phyloP scores from a whole-genome alignment of 129 eudicot genomes.

The Chrysanthemum seticuspe region DNA sequence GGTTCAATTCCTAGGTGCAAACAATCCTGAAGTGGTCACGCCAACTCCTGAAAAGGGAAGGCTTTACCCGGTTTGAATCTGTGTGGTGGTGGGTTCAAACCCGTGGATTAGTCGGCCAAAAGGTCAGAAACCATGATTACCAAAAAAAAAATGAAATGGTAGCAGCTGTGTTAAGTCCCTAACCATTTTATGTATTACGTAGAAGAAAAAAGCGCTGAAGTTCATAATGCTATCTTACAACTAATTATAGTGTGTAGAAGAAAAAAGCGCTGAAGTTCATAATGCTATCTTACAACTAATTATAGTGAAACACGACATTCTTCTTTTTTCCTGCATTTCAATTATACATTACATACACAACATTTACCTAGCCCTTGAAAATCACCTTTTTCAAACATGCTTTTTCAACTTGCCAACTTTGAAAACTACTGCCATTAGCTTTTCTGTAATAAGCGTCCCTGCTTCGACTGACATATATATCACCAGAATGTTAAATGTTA shows the following conservation, averaged over 20 bases:
- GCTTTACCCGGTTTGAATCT: no score
- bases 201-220: conserved; percentile 3
- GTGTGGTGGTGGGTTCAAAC: no score
- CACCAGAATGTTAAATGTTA: conserved; percentile 3
- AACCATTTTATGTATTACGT: not conserved
- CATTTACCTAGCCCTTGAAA: not conserved
- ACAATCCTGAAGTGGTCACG: no score
- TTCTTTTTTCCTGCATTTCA: not conserved
- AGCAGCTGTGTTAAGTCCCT: not conserved
- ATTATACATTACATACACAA: not conserved
- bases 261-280: not conserved
- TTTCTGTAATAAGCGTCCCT: conserved; percentile 3
- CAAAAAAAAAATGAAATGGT: no score
- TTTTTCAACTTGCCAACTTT: not conserved
- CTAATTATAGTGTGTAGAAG: conserved; percentile 5
- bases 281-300: conserved; percentile 1
- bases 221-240: conserved; percentile 5
- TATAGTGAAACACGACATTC: not conserved
- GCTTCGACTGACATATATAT: not conserved
- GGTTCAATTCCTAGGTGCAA: no score
- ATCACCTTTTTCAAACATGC: conserved; percentile 2
- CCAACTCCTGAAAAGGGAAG: no score
- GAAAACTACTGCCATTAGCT: not conserved
- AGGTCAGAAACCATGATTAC: no score
- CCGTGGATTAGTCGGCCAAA: no score